A percentile compares a stretch with the other conserved stretches of the same genome.
phyloP scores from a whole-genome alignment of 139 green algal genomes.

The Nannochloris sp. region DNA sequence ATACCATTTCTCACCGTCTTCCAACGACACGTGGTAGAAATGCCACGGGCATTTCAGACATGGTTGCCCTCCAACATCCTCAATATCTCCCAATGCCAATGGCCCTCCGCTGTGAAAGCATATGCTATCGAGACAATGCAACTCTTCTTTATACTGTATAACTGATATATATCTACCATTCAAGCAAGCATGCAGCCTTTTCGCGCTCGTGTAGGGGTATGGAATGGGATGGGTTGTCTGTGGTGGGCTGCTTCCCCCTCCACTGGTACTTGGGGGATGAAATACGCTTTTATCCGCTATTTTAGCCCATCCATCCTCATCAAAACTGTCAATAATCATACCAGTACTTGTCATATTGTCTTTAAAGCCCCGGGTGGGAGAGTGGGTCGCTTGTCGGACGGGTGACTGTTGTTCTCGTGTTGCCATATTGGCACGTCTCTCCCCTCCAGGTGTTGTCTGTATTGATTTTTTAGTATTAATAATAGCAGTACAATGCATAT shows the following conservation, averaged over 20 bases:
- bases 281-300: slow-evolving; percentile 3
- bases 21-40: slow-evolving; percentile 25
- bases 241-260: no score
- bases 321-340: neutral
- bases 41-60: slow-evolving; percentile 35
- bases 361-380: no score
- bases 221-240: neutral
- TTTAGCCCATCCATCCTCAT: slow-evolving; percentile 6
- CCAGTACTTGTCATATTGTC: no score
- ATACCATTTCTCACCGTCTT: slow-evolving; percentile 31
- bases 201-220: neutral
- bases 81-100: slow-evolving; percentile 31
- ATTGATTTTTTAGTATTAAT: no score
- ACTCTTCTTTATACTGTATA: slow-evolving; percentile 11
- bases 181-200: slow-evolving; percentile 6
- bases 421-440: no score
- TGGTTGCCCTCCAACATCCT: slow-evolving; percentile 22
- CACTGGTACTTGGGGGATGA: neutral
- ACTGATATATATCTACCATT: slow-evolving; percentile 25
- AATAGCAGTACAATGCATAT: no score
- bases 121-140: slow-evolving; percentile 28
- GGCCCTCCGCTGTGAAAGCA: slow-evolving; percentile 41
- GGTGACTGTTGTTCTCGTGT: no score
- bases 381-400: no score
- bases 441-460: no score